Evolutionary conservation across 495 filamentous ascomycete species (phyloP), one percentile per base, ranked within the genome.

Genomic region (Penicillium arizonense): DNA sequence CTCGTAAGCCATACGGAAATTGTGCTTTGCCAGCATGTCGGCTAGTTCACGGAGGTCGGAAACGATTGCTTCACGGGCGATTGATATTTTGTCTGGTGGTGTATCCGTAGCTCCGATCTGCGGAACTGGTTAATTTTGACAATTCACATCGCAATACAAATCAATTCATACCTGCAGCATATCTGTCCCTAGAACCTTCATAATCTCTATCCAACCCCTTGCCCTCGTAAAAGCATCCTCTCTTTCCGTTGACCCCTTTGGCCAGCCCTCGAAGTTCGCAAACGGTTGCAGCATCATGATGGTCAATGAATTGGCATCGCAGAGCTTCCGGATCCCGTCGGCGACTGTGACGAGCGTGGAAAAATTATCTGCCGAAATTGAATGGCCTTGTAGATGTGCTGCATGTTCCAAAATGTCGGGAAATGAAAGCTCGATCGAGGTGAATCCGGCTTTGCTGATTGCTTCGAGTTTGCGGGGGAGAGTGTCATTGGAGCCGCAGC

Each of bases 201-300:
- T 91, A 34, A 93, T 82, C 40, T 73, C 62, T 49, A 89, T 85
- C 88, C 87, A 93, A 0, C 84, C 85, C 6, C 69, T 66, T 0
- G 86, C 88, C 36, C 84, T 75, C 8, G 64, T 60, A 54, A 90
- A 89, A 0, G 86, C 89, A 43, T 88, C 83, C 21, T 82, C 71
- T 18, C 86, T 64, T 63, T 86, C 81, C 4, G 60, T 50, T 6
- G 78, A 81, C 0, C 73, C 84, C n/a, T 74, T 72, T 1, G 75
- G 68, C 87, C 88, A 94, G 6, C 89, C 89, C 58, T 94, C 89
- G 57, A 91, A 91, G 50, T 91, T 87, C 7, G 83, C 68, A 58
- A 92, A 91, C 0, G 89, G 88, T 59, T 93, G 89, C 10, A 95
- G 67, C 72, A 90, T 87, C 59, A 92, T 74, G 36, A 93, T 81